Evolutionary conservation across 2,329 filamentous ascomycete species (phyloP).

Genomic region (Scolecobasidium constrictum): DNA sequence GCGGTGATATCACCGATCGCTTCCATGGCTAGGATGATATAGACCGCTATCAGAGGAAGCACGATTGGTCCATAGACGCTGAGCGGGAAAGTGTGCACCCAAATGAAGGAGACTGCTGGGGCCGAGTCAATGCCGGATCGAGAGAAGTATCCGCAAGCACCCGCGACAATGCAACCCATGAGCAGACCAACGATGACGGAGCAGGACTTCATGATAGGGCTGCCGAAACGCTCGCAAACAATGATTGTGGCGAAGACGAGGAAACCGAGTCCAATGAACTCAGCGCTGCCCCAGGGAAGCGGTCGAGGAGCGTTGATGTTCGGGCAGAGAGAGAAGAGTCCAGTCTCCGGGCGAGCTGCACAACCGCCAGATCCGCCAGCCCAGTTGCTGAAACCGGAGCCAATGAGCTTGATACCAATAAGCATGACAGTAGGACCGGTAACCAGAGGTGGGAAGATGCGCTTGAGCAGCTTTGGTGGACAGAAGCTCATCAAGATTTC

Average conservation of each 20-base stretch:
- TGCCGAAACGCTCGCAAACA: conserved; percentile 68
- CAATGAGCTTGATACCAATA: conserved; percentile 64
- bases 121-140: conserved; percentile 57
- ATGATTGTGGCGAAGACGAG: conserved; percentile 72
- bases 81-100: conserved; percentile 67
- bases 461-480: conserved; percentile 55
- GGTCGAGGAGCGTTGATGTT: conserved; percentile 57
- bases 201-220: conserved; percentile 74
- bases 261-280: conserved; percentile 66
- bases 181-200: conserved; percentile 66
- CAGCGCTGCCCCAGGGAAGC: conserved; percentile 65
- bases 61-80: conserved; percentile 63
- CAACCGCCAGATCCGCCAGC: conserved; percentile 61
- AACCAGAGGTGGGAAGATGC: conserved; percentile 67
- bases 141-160: conserved; percentile 68
- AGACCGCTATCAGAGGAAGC: conserved; percentile 51
- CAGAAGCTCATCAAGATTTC: conserved; percentile 68
- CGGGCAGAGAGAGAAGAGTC: conserved; percentile 49
- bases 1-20: conserved; percentile 72
- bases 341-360: conserved; percentile 34
- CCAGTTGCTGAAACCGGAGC: conserved; percentile 66
- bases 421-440: conserved; percentile 58
- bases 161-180: conserved; percentile 68
- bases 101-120: conserved; percentile 63
- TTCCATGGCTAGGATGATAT: conserved; percentile 65